Base-by-base conservation (phyloP, 257 asterid genomes). In the Solanum pennellii region DNA sequence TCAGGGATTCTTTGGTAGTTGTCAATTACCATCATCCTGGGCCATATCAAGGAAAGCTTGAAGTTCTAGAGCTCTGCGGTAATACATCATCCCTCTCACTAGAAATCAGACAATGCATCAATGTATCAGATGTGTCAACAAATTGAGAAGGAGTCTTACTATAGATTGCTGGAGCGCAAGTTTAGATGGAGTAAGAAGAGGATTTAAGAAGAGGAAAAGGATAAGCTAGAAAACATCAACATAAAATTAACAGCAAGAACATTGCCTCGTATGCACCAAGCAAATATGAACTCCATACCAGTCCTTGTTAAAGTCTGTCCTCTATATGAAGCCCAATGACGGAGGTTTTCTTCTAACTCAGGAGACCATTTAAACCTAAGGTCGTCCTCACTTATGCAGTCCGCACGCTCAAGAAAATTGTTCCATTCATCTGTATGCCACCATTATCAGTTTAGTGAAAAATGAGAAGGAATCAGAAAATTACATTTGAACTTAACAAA, bases 31-130 rank as follows among this genome's bases (percentile, higher is more conserved):
- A 80, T 96, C 99, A 93, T 97, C 95, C 93, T 95, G 92, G 89
- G 99, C 99, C 99, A 97, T 97, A 92, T 97, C 99, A 87, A 96
- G 99, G 92, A 97, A 97, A 47, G 99, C 97, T 91, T 97, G 99
- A 89, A 97, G 99, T 89, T 96, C 99, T 18, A 97, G 92, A 87
- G 99, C 99, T 93, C 91, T 96, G 87, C 99, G 98, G 88, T 97
- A 97, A 88, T 97, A 97, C 99, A 97, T 97, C 99, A 97, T 97
- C 88, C 99, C 99, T 90, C 99, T 92, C 71, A 97, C 99, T 97
- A 95, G 83, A 83, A 90, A 86, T 87, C 85, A 72, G 31, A 37
- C 86, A 77, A 76, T 75, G 82, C 39, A 62, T 25, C 56, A 23
- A 82, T 80, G 9, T 68, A 90, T n/a, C 66, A 84, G 76, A 62